These are phyloP conservation scores for Picocystis sp. DNA, from an alignment of 163 green algal species.

Conservation along the genomic window DNA sequence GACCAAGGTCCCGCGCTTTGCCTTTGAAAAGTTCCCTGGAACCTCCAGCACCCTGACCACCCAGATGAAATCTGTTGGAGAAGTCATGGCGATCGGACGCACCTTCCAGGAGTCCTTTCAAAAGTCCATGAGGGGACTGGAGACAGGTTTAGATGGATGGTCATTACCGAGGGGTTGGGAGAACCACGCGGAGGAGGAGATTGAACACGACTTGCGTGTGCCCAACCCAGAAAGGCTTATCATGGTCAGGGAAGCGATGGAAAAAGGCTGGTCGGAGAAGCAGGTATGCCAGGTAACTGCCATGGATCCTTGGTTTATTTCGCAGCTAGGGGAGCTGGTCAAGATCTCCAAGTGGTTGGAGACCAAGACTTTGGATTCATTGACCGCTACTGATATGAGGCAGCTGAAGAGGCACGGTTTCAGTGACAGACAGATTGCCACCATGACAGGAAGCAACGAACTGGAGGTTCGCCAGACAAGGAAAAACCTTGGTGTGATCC, in stretches of 20 bases:
- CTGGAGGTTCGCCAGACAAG: constrained; percentile 48
- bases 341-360: constrained; percentile 34
- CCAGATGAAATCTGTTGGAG: constrained; percentile 93
- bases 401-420: constrained; percentile 81
- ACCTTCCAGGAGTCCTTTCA: constrained; percentile 87
- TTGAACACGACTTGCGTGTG: constrained; percentile 73
- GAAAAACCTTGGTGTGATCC: constrained; percentile 51
- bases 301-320: constrained; percentile 93
- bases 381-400: constrained; percentile 46
- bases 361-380: constrained; percentile 7
- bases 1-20: constrained; percentile 90
- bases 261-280: constrained; percentile 7
- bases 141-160: constrained; percentile 75
- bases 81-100: constrained; percentile 95
- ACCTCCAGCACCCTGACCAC: constrained; percentile 75
- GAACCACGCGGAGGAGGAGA: constrained; percentile 31
- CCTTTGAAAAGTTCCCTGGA: constrained; percentile 98
- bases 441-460: constrained; percentile 17
- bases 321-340: constrained; percentile 65
- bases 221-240: constrained; percentile 85
- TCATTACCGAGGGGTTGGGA: constrained; percentile 44
- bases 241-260: constrained; percentile 28
- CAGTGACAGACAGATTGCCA: constrained; percentile 72
- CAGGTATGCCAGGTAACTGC: constrained; percentile 57
- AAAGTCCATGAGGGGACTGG: constrained; percentile 57